Percentiles rank a stretch among this genome's conserved stretches.
phyloP scores from a whole-genome alignment of 192 early-diverging fungal species.

The Helicostylum pulchrum region DNA sequence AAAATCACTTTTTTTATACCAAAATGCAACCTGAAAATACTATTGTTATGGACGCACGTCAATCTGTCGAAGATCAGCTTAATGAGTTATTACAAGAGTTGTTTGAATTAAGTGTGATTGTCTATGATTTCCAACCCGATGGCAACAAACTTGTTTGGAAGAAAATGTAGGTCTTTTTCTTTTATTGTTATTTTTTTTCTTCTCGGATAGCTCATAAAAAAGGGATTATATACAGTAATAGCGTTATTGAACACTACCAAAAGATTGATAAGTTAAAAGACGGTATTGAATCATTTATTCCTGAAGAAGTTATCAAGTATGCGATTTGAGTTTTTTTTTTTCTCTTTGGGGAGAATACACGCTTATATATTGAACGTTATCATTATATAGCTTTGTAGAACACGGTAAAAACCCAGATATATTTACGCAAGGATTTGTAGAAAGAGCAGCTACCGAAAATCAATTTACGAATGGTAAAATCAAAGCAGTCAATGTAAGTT shows the following conservation, averaged over 20 bases:
- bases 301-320: slow-evolving; percentile 54
- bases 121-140: slow-evolving; percentile 53
- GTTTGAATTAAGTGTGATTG: slow-evolving; percentile 50
- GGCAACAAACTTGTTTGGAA: slow-evolving; percentile 44
- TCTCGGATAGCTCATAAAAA: background rate
- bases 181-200: background rate
- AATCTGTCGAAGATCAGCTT: slow-evolving; percentile 41
- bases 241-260: slow-evolving; percentile 32
- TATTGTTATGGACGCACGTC: slow-evolving; percentile 7
- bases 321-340: background rate
- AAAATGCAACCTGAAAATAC: slow-evolving; percentile 15
- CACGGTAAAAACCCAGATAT: slow-evolving; percentile 51
- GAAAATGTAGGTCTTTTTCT: slow-evolving; percentile 41
- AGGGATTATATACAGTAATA: slow-evolving; percentile 22
- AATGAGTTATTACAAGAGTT: slow-evolving; percentile 48
- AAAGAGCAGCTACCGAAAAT: slow-evolving; percentile 50
- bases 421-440: slow-evolving; percentile 51
- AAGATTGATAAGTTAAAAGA: slow-evolving; percentile 42
- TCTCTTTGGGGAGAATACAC: background rate
- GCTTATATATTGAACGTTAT: background rate
- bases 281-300: slow-evolving; percentile 42
- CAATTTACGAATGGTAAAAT: slow-evolving; percentile 57
- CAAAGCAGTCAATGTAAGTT: slow-evolving; percentile 43
- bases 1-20: background rate
- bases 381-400: slow-evolving; percentile 41